These are phyloP conservation scores for Globisporangium iwayamae DNA, from an alignment of 352 stramenopile genomes.

Conservation along the genomic window DNA sequence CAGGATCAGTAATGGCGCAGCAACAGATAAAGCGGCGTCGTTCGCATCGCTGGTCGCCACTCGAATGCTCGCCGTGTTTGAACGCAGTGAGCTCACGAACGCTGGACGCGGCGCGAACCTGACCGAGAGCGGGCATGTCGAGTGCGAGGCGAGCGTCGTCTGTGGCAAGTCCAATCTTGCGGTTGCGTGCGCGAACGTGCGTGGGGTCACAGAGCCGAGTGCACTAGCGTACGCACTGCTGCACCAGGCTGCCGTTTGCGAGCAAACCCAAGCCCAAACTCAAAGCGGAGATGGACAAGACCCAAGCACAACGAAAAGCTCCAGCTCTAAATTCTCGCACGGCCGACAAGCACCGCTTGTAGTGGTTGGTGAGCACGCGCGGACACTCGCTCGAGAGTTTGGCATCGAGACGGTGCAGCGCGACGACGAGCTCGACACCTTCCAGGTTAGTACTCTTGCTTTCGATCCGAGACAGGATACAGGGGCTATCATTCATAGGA, in stretches of 20 bases:
- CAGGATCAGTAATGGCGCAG: not conserved
- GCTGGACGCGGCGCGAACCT: constrained; percentile 53
- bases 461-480: not conserved
- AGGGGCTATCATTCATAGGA: too few species aligned
- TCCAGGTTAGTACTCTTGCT: constrained; percentile 29
- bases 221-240: constrained; percentile 41
- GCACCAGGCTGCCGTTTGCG: constrained; percentile 17
- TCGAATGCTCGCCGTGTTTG: constrained; percentile 38
- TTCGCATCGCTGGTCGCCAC: constrained; percentile 27
- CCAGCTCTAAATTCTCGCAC: constrained; percentile 20
- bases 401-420: constrained; percentile 32
- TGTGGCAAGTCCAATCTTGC: constrained; percentile 37
- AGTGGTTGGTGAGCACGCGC: constrained; percentile 44
- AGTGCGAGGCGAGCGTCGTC: constrained; percentile 56
- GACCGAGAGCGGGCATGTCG: constrained; percentile 38
- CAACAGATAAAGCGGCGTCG: constrained; percentile 7
- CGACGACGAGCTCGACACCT: constrained; percentile 23
- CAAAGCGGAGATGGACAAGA: not conserved
- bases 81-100: constrained; percentile 52
- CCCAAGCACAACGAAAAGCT: not conserved
- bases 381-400: constrained; percentile 27
- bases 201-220: constrained; percentile 47
- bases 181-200: constrained; percentile 40
- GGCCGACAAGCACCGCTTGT: constrained; percentile 56
- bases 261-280: not conserved